Evolutionary conservation across 78 protist species (phyloP).

Genomic region (Acrasis kona): DNA sequence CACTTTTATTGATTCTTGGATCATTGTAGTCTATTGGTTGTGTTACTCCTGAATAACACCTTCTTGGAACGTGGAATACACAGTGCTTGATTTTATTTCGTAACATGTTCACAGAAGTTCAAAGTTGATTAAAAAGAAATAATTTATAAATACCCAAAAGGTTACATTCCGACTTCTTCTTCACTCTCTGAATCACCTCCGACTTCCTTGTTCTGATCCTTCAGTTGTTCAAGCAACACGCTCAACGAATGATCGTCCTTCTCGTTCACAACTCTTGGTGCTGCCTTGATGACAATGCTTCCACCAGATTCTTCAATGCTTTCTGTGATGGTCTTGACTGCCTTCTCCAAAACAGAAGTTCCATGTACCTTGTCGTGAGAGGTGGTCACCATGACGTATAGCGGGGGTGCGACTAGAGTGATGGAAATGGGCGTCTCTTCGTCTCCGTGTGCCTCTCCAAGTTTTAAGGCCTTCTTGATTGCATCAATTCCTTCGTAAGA

Average conservation of each 20-base stretch:
- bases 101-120: too few relatives aligned
- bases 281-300: conserved; percentile 19
- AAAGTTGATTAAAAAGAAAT: neutral
- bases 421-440: conserved; percentile 19
- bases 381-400: conserved; percentile 66
- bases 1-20: too few relatives aligned
- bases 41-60: too few relatives aligned
- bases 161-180: conserved; percentile 4
- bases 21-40: too few relatives aligned
- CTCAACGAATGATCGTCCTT: conserved; percentile 40
- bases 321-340: conserved; percentile 44
- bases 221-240: conserved; percentile 39
- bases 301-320: conserved; percentile 39
- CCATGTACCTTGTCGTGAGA: conserved; percentile 75
- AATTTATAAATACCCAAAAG: neutral
- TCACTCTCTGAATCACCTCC: conserved; percentile 45
- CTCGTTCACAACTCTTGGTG: conserved; percentile 49
- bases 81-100: too few relatives aligned
- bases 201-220: conserved; percentile 30
- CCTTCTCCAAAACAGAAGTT: conserved; percentile 33
- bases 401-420: conserved; percentile 85
- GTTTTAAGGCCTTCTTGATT: conserved; percentile 69
- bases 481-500: conserved; percentile 91
- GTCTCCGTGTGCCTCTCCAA: conserved; percentile 49
- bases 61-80: too few relatives aligned